These are phyloP conservation scores for Knufia petricola DNA, from an alignment of 2,329 filamentous ascomycete genomes.

Conservation along the genomic window DNA sequence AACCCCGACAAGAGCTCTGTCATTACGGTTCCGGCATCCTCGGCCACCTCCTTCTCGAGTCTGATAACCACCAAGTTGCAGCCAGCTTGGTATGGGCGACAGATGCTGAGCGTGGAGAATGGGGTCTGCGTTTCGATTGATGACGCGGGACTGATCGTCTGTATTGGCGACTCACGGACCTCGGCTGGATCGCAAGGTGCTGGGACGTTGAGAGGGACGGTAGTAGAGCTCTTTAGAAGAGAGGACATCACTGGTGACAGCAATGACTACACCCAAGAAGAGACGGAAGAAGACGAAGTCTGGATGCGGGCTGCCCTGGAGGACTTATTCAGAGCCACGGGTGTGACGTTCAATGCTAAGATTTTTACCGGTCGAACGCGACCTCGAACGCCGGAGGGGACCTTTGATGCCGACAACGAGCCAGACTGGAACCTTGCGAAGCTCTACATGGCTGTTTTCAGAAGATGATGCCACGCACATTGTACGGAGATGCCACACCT, in stretches of 20 bases:
- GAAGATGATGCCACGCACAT: conserved; percentile 5
- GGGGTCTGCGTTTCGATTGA: conserved; percentile 16
- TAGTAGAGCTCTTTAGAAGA: conserved; percentile 16
- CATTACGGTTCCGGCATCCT: conserved; percentile 18
- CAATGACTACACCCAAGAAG: conserved; percentile 2
- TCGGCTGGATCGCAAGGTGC: conserved; percentile 12
- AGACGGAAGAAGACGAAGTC: conserved; percentile 14
- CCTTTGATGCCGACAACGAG: not conserved
- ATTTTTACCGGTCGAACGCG: conserved; percentile 13
- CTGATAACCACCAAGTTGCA: conserved; percentile 21
- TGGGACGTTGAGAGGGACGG: conserved; percentile 15
- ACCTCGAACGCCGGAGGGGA: not conserved
- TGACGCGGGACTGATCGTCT: conserved; percentile 14
- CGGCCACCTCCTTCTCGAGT: conserved; percentile 17
- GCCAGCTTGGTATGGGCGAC: conserved; percentile 19
- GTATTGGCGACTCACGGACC: conserved; percentile 21
- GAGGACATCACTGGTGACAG: not conserved
- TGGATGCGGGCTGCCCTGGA: conserved; percentile 15
- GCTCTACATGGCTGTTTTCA: conserved; percentile 18
- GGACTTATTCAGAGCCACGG: conserved; percentile 14
- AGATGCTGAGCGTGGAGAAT: conserved; percentile 18
- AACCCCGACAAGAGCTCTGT: conserved; percentile 7
- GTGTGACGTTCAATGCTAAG: conserved; percentile 11
- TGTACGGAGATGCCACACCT: not conserved
- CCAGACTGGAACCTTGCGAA: conserved; percentile 15